Percentiles rank a stretch among this genome's conserved stretches.
Evolutionary conservation across 2,329 filamentous ascomycete species (phyloP).

Genomic region (Beauveria asiatica): DNA sequence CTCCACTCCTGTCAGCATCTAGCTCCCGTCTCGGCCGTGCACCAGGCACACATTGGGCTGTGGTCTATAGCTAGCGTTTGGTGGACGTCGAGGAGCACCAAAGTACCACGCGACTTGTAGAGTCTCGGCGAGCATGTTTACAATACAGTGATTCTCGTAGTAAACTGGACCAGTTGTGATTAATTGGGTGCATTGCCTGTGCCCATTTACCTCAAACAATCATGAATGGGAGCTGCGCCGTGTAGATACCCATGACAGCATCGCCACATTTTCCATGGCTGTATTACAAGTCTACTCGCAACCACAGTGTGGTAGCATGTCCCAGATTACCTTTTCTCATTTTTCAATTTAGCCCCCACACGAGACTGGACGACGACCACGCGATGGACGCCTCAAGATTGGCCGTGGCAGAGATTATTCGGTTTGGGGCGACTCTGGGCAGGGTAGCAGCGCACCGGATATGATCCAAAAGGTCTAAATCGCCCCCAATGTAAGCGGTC

Average conservation of each 20-base stretch:
- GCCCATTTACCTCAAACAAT: too few species aligned
- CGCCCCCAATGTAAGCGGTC: background rate
- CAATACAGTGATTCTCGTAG: too few species aligned
- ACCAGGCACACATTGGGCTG: background rate
- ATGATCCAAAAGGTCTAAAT: background rate
- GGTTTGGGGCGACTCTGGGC: background rate
- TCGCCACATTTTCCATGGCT: too few species aligned
- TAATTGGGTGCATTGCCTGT: too few species aligned
- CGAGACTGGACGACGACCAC: background rate
- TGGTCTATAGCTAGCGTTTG: background rate
- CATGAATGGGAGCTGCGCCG: too few species aligned
- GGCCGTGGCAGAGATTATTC: background rate
- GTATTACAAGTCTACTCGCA: background rate
- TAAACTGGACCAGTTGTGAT: too few species aligned
- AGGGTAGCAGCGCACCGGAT: background rate
- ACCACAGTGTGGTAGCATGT: background rate
- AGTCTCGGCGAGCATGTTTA: background rate
- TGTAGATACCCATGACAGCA: background rate
- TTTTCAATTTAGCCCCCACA: background rate
- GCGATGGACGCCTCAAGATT: background rate
- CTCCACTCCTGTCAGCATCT: slow-evolving; percentile 5
- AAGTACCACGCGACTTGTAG: background rate
- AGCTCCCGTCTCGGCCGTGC: background rate
- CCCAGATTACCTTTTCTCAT: background rate
- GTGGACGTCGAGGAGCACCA: background rate